A percentile compares a stretch with the other conserved stretches of the same genome.
Evolutionary conservation across 306 rosid genomes (phyloP).

Genomic region (Amphicarpaea edgeworthii): DNA sequence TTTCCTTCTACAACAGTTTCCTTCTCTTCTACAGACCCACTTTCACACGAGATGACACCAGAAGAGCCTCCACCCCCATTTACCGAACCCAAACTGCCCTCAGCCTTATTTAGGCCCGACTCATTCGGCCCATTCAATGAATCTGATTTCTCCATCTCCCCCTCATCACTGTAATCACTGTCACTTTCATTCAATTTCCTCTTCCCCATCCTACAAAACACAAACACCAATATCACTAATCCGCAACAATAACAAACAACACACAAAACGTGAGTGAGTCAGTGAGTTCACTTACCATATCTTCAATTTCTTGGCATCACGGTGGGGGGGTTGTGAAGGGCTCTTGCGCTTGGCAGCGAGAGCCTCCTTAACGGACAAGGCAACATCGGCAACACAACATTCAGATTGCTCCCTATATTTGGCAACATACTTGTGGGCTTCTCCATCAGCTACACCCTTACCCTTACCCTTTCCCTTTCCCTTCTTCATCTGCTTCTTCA

Average conservation of each 20-base stretch:
- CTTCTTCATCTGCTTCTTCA: slow-evolving; percentile 80
- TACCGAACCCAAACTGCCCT: slow-evolving; percentile 74
- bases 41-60: slow-evolving; percentile 60
- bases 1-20: slow-evolving; percentile 53
- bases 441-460: slow-evolving; percentile 74
- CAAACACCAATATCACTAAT: slow-evolving; percentile 25
- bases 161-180: slow-evolving; percentile 69
- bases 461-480: slow-evolving; percentile 69
- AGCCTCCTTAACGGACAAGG: slow-evolving; percentile 76
- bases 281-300: slow-evolving; percentile 62
- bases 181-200: slow-evolving; percentile 72
- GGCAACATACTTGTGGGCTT: slow-evolving; percentile 79
- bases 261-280: not conserved
- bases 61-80: slow-evolving; percentile 57
- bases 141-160: slow-evolving; percentile 60
- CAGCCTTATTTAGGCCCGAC: slow-evolving; percentile 67
- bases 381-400: slow-evolving; percentile 76
- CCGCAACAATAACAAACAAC: slow-evolving; percentile 1
- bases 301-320: slow-evolving; percentile 67
- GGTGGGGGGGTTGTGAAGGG: slow-evolving; percentile 12
- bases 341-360: slow-evolving; percentile 65
- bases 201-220: slow-evolving; percentile 85
- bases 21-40: slow-evolving; percentile 86
- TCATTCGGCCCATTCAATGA: slow-evolving; percentile 58
- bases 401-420: slow-evolving; percentile 82